Evolutionary conservation across 73 alveolate species (phyloP).

Genomic region (Stentor coeruleus): DNA sequence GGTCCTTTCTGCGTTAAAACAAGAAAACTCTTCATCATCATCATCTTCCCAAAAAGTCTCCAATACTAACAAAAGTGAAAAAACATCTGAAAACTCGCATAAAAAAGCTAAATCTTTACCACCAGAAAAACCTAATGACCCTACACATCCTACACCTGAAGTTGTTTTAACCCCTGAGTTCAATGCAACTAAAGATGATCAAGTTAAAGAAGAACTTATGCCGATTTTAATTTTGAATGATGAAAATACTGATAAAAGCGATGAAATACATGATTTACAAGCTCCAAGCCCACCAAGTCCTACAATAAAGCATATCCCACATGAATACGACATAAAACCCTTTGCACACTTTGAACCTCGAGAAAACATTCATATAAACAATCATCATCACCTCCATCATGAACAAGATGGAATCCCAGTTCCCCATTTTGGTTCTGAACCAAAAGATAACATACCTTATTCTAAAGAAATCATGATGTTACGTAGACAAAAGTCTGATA

Average conservation of each 20-base stretch:
- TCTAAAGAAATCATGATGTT: too few relatives aligned
- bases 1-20: not conserved
- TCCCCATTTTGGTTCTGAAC: not conserved
- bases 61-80: not conserved
- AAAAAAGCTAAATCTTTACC: too few relatives aligned
- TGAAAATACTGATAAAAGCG: not conserved
- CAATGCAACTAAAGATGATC: not conserved
- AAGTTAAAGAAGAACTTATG: not conserved
- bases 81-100: not conserved
- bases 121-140: too few relatives aligned
- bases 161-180: not conserved
- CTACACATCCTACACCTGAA: too few relatives aligned
- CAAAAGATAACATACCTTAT: too few relatives aligned
- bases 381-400: too few relatives aligned
- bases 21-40: not conserved
- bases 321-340: too few relatives aligned
- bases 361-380: too few relatives aligned
- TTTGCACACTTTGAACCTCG: too few relatives aligned
- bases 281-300: not conserved
- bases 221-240: not conserved
- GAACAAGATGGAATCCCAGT: too few relatives aligned
- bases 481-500: not conserved
- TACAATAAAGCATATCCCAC: too few relatives aligned
- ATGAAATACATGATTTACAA: not conserved
- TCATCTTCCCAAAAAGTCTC: not conserved